Conservation (phyloP, 345 rosid species). For the Hypericum androsaemum region DNA sequence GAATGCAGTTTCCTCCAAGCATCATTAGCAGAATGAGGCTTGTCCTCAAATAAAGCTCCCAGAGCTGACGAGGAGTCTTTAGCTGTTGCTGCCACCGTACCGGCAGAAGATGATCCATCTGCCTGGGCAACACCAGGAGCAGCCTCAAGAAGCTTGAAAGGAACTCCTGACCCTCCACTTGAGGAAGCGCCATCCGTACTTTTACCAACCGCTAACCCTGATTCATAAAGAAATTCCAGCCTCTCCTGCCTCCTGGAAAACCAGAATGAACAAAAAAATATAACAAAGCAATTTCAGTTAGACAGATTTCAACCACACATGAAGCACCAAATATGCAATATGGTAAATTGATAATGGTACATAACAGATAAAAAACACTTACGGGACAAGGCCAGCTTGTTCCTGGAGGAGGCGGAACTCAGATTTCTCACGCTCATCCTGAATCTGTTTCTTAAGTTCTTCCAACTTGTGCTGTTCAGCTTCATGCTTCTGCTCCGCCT, state of each 20-base stretch:
- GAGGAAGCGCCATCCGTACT: constrained; percentile 20
- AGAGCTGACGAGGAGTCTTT: constrained; percentile 39
- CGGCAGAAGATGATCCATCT: constrained; percentile 8
- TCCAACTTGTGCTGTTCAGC: constrained; percentile 92
- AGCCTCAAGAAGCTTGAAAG: constrained; percentile 60
- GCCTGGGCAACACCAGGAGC: not conserved
- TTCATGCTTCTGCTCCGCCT: constrained; percentile 94
- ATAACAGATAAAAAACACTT: constrained; percentile 15
- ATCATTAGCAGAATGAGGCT: constrained; percentile 69
- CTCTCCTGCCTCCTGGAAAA: constrained; percentile 74
- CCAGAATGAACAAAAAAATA: not conserved
- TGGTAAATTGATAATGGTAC: too few species aligned
- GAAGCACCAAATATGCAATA: not conserved
- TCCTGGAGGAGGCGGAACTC: constrained; percentile 93
- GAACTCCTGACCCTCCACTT: constrained; percentile 38
- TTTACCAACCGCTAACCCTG: constrained; percentile 82
- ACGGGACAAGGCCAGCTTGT: constrained; percentile 89
- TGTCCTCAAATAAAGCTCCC: constrained; percentile 87
- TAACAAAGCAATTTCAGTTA: not conserved
- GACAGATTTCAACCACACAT: constrained; percentile 17
- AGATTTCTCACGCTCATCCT: constrained; percentile 74
- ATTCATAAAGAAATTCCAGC: constrained; percentile 87
- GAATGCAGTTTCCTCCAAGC: constrained; percentile 92
- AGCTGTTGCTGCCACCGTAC: constrained; percentile 2
- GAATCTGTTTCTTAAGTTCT: constrained; percentile 90